These are phyloP conservation scores for Pholiota conissans DNA, from an alignment of 768 basidiomycete species.

Conservation along the genomic window DNA sequence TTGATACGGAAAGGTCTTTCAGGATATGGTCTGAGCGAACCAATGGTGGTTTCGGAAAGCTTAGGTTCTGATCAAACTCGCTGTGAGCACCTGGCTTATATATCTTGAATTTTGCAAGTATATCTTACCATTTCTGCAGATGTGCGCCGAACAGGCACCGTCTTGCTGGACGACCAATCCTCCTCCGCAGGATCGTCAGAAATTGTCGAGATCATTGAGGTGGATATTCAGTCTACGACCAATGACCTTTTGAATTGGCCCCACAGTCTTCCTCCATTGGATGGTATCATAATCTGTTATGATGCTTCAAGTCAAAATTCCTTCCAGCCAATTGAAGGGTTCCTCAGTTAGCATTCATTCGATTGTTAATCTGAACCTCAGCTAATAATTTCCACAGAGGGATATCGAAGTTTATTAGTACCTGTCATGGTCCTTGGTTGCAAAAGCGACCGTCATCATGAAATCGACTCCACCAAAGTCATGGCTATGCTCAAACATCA, in stretches of 20 bases:
- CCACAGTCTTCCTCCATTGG: constrained; percentile 55
- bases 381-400: constrained; percentile 38
- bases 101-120: constrained; percentile 1
- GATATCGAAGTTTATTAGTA: constrained; percentile 55
- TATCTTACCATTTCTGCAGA: constrained; percentile 20
- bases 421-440: constrained; percentile 81
- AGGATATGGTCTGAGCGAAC: constrained; percentile 52
- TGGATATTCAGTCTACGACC: constrained; percentile 42
- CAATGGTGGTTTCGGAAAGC: constrained; percentile 31
- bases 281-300: constrained; percentile 87
- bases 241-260: constrained; percentile 47
- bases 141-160: constrained; percentile 26
- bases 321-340: constrained; percentile 61
- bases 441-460: constrained; percentile 72
- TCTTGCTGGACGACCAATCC: constrained; percentile 23
- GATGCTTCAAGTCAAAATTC: constrained; percentile 66
- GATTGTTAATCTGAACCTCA: too few relatives aligned
- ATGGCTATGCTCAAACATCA: constrained; percentile 52
- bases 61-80: constrained; percentile 19
- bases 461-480: constrained; percentile 58
- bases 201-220: constrained; percentile 51
- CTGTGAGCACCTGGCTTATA: constrained; percentile 15
- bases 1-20: constrained; percentile 78
- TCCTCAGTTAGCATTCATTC: constrained; percentile 60
- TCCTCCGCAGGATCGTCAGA: constrained; percentile 20